Base-by-base conservation (phyloP, 208 protist genomes). In the Crithidia mellificae region DNA sequence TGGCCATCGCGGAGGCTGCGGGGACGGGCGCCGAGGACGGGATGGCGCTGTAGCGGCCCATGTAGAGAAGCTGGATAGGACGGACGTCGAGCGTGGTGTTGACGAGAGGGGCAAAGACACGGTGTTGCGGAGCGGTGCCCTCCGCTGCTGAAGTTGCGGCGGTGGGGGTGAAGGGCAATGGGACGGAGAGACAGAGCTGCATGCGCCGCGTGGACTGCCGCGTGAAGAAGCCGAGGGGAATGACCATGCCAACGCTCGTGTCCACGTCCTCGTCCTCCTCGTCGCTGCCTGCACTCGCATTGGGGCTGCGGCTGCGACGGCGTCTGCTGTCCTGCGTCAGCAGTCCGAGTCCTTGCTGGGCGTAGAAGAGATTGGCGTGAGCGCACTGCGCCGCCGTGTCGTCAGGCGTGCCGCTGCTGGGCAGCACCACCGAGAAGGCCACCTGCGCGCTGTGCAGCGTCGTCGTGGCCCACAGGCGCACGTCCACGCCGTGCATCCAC, bases 161-260 rank as follows among this genome's bases (percentile, higher is more conserved):
- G 19, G 19, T 46, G 24, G 59, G 0, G 8, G 58, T 14, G 76
- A 92, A 92, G 7, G 81, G 73, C 44, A 79, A 71, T 0, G 83
- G 87, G 9, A 92, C 69, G 34, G 87, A 92, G n/a, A 92, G 74
- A 56, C 87, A 92, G 29, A 92, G 24, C 53, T 80, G 87, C 78
- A 92, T 83, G 44, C 72, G 79, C 2, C 78, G 77, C 20, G 68
- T 65, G 19, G 78, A 82, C 53, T 83, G 78, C 20, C 78, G 55
- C 14, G 29, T 22, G 8, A 92, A 69, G 74, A 85, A 90, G 25
- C 76, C 74, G 0, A 78, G 81, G 11, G 87, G 84, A 19, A 90
- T 63, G 20, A 92, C 67, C 19, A 92, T 59, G 15, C 72, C 69
- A 0, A 72, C 68, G 25, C 46, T 22, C 17, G 51, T 46, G 34